Base-by-base conservation (phyloP, 805 yeast genomes). In the Hermanozyma aechmeae region DNA sequence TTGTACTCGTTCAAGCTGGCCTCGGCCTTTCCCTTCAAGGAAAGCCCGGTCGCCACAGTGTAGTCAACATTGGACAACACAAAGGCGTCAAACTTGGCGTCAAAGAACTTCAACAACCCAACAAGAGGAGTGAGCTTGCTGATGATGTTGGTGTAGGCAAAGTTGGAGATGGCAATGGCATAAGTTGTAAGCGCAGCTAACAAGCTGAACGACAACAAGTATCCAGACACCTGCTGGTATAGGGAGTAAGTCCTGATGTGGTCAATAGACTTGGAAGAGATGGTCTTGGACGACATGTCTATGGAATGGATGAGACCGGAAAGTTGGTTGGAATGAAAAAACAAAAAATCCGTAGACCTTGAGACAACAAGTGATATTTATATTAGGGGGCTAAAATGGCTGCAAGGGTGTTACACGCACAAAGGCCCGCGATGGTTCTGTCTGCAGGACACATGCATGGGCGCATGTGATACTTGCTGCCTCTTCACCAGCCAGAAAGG, bases 211-310 rank as follows among this genome's bases (percentile, higher is more conserved):
- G 58, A 42, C 18, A 56, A 45, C 23, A 50, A 35, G 30, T 33
- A 54, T 16, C 39, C 35, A 18, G 37, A 34, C 9, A 46, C 25
- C 12, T 42, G 30, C 25, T 48, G 34, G 22, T 61, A 53, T n/a
- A 46, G 29, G 6, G 53, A 32, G 43, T 61, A 62, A 3, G 54
- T 42, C 23, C 40, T 37, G 27, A 62, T 31, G 40, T 62, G 67
- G 21, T 39, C 37, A 19, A 56, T 25, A 11, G 64, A 40, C 37
- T 53, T 46, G 26, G 65, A 59, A 17, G 50, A 35, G 38, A 56
- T 55, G 23, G 47, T 39, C 32, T 41, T 46, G 13, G 52, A 35
- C 45, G 39, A n/a, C n/a, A n/a, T n/a, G n/a, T n/a, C n/a, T n/a
- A n/a, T n/a, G n/a, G n/a, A n/a, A n/a, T n/a, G n/a, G n/a, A n/a